Percentiles rank a stretch among this genome's conserved stretches.
phyloP scores from a whole-genome alignment of 345 rosid species.

The Eucalyptus tenuipes region DNA sequence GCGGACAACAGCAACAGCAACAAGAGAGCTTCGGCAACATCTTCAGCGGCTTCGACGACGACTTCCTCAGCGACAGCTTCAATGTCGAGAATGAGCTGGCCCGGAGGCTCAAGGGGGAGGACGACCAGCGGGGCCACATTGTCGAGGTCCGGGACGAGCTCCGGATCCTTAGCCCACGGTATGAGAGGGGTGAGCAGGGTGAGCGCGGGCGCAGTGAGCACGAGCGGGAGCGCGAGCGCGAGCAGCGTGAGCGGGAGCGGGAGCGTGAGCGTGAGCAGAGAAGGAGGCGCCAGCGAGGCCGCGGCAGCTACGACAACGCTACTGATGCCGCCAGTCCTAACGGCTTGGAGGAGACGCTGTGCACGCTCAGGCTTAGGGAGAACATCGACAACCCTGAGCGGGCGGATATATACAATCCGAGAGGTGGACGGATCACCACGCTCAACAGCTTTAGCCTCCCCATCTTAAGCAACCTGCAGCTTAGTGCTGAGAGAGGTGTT shows the following conservation, averaged over 20 bases:
- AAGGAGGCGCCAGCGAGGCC: not conserved
- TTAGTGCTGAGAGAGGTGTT: conserved; percentile 38
- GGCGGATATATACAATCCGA: conserved; percentile 46
- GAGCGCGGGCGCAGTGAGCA: not conserved
- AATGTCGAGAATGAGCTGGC: conserved; percentile 31
- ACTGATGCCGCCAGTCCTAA: conserved; percentile 1
- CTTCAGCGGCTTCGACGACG: conserved; percentile 26
- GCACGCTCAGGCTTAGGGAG: conserved; percentile 32
- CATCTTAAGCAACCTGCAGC: conserved; percentile 28
- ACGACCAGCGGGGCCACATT: conserved; percentile 44
- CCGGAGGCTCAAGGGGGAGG: conserved; percentile 16
- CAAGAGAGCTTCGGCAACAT: conserved; percentile 7
- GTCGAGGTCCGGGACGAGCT: conserved; percentile 19
- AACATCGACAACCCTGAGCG: conserved; percentile 30
- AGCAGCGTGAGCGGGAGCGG: not conserved
- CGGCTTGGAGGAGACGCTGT: conserved; percentile 51
- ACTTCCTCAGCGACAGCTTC: conserved; percentile 25
- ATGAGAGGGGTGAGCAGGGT: not conserved
- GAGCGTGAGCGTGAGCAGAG: not conserved
- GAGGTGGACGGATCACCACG: conserved; percentile 43
- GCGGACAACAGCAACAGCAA: not conserved
- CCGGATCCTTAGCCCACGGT: conserved; percentile 6
- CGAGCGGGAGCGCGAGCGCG: not conserved
- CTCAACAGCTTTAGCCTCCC: conserved; percentile 44
- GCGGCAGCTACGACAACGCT: not conserved